These are phyloP conservation scores for Larix sibirica DNA, from an alignment of 83 land plant genomes.

Conservation along the genomic window DNA sequence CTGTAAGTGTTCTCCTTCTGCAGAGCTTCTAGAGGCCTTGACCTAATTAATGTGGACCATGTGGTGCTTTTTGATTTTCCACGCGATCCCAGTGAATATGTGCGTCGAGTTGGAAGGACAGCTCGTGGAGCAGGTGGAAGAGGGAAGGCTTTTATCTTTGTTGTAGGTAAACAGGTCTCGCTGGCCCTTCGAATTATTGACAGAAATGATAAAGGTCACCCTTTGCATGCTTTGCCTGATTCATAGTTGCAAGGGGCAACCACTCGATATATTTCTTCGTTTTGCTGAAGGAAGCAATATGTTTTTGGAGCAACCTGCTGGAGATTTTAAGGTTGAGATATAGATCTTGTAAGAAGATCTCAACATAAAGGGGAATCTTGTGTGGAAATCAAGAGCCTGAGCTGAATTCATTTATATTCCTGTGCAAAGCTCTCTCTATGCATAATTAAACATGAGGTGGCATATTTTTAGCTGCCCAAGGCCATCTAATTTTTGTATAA, in stretches of 20 bases:
- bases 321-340: background rate
- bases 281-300: background rate
- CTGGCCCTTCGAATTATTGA: constrained; percentile 82
- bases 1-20: background rate
- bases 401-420: background rate
- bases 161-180: constrained; percentile 94
- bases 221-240: constrained; percentile 84
- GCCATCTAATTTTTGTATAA: background rate
- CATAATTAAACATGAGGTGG: background rate
- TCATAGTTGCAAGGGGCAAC: constrained; percentile 2
- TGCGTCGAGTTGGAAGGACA: constrained; percentile 94
- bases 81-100: constrained; percentile 98
- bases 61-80: constrained; percentile 97
- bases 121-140: constrained; percentile 93
- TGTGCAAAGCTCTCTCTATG: background rate
- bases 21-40: constrained; percentile 96
- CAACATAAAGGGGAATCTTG: background rate
- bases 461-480: background rate
- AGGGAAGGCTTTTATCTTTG: constrained; percentile 93
- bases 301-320: background rate
- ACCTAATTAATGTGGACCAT: constrained; percentile 85
- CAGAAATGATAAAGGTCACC: constrained; percentile 89
- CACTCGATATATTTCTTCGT: background rate
- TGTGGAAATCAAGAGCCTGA: background rate
- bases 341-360: background rate